Base-by-base conservation (phyloP, 2,329 filamentous ascomycete genomes). In the Monascus ruber region DNA sequence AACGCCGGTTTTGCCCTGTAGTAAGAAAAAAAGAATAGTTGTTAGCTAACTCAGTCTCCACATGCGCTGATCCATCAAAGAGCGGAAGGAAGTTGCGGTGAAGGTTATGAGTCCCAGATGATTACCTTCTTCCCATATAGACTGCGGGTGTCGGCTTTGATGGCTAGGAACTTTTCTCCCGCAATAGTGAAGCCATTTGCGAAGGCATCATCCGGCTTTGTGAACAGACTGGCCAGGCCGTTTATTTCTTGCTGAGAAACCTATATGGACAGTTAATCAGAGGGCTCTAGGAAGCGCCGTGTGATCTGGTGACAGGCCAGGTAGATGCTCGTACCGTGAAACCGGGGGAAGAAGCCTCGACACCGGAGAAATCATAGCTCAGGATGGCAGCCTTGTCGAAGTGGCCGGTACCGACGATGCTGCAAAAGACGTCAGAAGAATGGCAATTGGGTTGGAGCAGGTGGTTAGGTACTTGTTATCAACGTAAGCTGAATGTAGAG, bases 301-400 rank as follows among this genome's bases (percentile, higher is more conserved):
- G 17, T 17, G 17, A 3, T 17, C 17, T 17, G 17, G 26, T 9
- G 25, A 32, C 10, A 26, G 37, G 17, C 25, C 38, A 33, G n/a
- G 10, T 17, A 10, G 38, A 17, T 17, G 36, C 42, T 60, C 68
- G 63, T 81, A 94, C 86, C 60, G 72, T 69, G 70, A 94, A 94
- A 51, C 72, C 76, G 39, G 74, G 24, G 26, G 79, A 79, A 33
- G 71, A 62, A 44, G 86, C 86, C 85, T 86, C 93, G 53, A 77
- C 73, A 60, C 81, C 86, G 66, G 84, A 83, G 54, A 86, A 85
- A 52, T 83, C 83, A 48, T 68, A 69, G 65, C 83, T 87, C 72
- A 91, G 79, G 63, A 94, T 87, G 59, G 84, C 83, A 55, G 76
- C 87, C 70, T 86, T 81, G 70, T 91, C 82, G 58, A 94, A 67